These are phyloP conservation scores for Colletotrichum lentis DNA, from an alignment of 2,329 filamentous ascomycete species.

Conservation along the genomic window DNA sequence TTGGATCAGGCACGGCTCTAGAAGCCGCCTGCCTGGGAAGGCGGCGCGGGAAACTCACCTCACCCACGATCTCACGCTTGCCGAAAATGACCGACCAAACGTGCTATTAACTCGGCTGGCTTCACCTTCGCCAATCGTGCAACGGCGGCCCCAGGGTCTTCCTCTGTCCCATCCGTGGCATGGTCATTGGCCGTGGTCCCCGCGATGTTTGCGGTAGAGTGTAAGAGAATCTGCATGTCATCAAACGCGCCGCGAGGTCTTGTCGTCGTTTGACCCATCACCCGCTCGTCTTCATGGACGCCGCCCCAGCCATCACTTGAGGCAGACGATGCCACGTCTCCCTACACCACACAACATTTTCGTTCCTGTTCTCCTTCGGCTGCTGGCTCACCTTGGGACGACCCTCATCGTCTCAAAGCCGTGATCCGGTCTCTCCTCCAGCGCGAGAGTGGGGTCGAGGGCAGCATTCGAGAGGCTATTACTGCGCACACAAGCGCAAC, in stretches of 20 bases:
- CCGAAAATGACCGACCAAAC: constrained; percentile 8
- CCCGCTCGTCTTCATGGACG: not conserved
- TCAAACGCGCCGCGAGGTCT: constrained; percentile 26
- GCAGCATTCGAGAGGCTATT: not conserved
- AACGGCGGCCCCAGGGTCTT: not conserved
- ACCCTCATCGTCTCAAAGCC: constrained; percentile 27
- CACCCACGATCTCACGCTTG: constrained; percentile 1
- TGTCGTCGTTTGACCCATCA: constrained; percentile 26
- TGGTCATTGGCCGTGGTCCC: constrained; percentile 8
- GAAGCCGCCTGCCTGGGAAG: not conserved
- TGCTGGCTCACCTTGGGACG: constrained; percentile 21
- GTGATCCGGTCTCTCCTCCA: constrained; percentile 19
- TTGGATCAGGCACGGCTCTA: not conserved
- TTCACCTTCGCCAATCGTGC: constrained; percentile 8
- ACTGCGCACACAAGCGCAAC: constrained; percentile 27
- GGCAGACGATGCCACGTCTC: constrained; percentile 2
- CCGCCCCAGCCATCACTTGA: constrained; percentile 22
- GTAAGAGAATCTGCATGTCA: constrained; percentile 10
- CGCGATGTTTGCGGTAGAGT: not conserved
- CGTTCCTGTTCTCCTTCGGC: not conserved
- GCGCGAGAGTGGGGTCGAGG: not conserved
- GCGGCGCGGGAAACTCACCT: constrained; percentile 9
- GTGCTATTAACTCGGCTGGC: constrained; percentile 14
- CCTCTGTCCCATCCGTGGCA: constrained; percentile 10
- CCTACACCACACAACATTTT: not conserved